Base-by-base conservation (phyloP, 208 protist species). In the Lotmaria passim region DNA sequence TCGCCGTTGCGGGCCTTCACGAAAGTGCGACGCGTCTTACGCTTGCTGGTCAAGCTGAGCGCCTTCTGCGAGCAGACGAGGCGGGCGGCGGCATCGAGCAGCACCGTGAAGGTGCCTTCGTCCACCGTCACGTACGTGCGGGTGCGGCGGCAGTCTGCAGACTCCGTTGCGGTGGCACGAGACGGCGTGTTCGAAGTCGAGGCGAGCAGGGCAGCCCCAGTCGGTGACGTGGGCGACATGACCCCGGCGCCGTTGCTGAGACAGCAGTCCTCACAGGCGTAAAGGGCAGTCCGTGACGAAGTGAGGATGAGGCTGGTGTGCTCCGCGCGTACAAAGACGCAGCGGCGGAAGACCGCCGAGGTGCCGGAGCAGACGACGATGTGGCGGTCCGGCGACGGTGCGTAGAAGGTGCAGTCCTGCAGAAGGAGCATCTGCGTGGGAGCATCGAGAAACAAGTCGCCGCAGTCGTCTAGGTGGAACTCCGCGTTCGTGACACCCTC, bases 291-390 rank as follows among this genome's bases (percentile, higher is more conserved):
- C 44, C 50, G 61, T 17, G 46, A 50, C 1, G 70, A 28, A 11
- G 59, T 28, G 62, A 58, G 70, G 38, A 82, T 52, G 36, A 82
- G 57, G 36, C 75, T 78, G 19, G 23, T 23, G 47, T 64, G 30
- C 12, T 36, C 48, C 7, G 55, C 15, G 31, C 66, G 52, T 8
- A 48, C 51, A 68, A 86, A 94, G 53, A 44, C 43, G 55, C 84
- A 89, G 43, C 61, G 62, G 0, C 69, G 73, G 66, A 94, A 91
- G 50, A 82, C 67, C 17, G 85, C 89, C 46, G 79, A 64, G 4
- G 76, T 87, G 39, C 69, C 62, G 3, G 79, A 79, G n/a, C 72
- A 73, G 1, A 77, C 43, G 30, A 82, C 69, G 23, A 94, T 51
- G 44, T 87, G 57, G 26, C 83, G 79, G 7, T 71, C 39, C 34